Conservation (phyloP, 495 filamentous ascomycete species). For the Talaromyces ruber region DNA sequence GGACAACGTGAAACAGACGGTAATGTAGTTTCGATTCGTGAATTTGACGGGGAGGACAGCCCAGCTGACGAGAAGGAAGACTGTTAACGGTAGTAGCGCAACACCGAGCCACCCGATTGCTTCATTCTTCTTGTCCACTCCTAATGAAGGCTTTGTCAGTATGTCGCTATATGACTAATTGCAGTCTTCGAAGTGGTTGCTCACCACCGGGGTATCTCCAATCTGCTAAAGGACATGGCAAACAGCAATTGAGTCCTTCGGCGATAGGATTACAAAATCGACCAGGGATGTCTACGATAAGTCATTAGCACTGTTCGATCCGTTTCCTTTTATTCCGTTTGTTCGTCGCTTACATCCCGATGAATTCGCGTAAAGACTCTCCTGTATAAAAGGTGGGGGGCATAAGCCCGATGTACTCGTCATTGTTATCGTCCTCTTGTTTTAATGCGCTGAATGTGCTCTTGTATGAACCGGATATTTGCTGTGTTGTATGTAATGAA, state of each 20-base stretch:
- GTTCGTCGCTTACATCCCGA: constrained; percentile 52
- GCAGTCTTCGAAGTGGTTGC: constrained; percentile 11
- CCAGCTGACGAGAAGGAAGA: constrained; percentile 78
- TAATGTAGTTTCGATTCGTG: constrained; percentile 88
- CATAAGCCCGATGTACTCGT: constrained; percentile 38
- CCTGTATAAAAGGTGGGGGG: constrained; percentile 56
- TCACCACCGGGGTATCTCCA: constrained; percentile 75
- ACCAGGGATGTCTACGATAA: constrained; percentile 55
- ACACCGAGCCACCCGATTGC: constrained; percentile 76
- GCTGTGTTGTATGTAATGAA: not conserved
- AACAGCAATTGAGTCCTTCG: constrained; percentile 56
- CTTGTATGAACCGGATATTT: not conserved
- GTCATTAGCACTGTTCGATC: constrained; percentile 8
- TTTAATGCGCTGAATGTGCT: not conserved
- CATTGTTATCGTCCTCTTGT: not conserved
- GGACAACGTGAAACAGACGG: constrained; percentile 70
- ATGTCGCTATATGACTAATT: not conserved
- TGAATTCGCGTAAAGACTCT: constrained; percentile 43
- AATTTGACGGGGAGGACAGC: constrained; percentile 76
- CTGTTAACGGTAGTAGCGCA: constrained; percentile 56
- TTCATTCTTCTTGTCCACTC: constrained; percentile 53
- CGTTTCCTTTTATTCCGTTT: not conserved
- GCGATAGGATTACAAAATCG: constrained; percentile 48
- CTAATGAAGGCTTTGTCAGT: constrained; percentile 18
- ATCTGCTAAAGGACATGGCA: constrained; percentile 80